Evolutionary conservation across 495 filamentous ascomycete genomes (phyloP), one percentile per base, ranked within the genome.

Genomic region (Penicillium lividum): DNA sequence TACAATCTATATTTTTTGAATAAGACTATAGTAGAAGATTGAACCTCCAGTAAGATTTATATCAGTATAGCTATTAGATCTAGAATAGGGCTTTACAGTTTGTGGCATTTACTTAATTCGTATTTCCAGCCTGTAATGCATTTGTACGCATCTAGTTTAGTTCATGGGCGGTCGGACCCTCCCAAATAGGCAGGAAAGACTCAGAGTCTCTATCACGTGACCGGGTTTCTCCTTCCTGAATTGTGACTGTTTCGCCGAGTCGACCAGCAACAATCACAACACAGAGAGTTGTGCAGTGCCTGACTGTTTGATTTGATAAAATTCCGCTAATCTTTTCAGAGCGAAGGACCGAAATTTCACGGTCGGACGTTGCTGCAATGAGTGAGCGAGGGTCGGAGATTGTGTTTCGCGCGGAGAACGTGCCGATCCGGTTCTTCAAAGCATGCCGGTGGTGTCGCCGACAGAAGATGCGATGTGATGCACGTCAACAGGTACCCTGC

Each of bases 381-480:
- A 68, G 65, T 42, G 71, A 69, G 53, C 66, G 68, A 62, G 66
- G 60, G 42, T 68, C 69, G 59, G 68, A 74, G 52, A 67, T 74
- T 25, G 60, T 73, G 11, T 73, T 73, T 47, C 64, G 69, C 27
- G 66, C 74, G 56, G 74, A 68, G 47, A 73, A 70, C 57, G 53
- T 64, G 48, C 68, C 73, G 53, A 58, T 70, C 52, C 70, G 72
- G 18, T 70, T 73, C 48, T 77, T 77, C 51, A 77, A 77, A 60
- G 71, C 73, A 68, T 77, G 75, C 45, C 72, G 75, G 30, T 69
- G 72, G 67, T 77, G 75, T 61, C 64, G 72, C 16, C 62, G 70
- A 59, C 73, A 76, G 48, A 77, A 77, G 51, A 76, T 77, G 69
- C 73, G 75, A 30, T 77, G 75, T 42, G 75, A 77, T 59, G 75